Conservation (phyloP, 495 filamentous ascomycete species). For the Parachaetomium inaequale region DNA sequence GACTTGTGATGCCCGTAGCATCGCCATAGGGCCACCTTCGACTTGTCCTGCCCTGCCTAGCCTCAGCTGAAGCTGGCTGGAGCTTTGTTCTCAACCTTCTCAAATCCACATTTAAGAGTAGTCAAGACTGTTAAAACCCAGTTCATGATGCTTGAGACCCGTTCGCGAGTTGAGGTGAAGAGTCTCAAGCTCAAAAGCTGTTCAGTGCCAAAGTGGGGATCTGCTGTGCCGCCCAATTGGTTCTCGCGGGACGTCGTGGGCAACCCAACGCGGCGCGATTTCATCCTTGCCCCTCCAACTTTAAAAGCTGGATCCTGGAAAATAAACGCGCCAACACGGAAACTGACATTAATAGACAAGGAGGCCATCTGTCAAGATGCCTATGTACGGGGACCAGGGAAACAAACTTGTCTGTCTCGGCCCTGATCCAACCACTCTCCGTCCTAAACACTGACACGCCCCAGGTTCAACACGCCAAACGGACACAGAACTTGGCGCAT, state of each 20-base stretch:
- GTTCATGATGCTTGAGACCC: background rate
- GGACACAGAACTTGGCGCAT: conserved; percentile 81
- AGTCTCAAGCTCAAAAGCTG: background rate
- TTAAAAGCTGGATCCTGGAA: background rate
- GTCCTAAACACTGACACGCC: conserved; percentile 22
- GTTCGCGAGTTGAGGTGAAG: background rate
- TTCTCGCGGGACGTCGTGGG: background rate
- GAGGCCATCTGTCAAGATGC: conserved; percentile 21
- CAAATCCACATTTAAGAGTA: too few relatives aligned
- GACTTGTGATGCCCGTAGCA: too few relatives aligned
- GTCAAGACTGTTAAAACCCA: background rate
- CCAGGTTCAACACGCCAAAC: conserved; percentile 93
- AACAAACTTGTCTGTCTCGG: conserved; percentile 66
- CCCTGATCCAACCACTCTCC: conserved; percentile 9
- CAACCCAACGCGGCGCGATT: background rate
- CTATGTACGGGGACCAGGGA: conserved; percentile 88
- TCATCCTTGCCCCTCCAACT: background rate
- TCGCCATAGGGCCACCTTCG: too few relatives aligned
- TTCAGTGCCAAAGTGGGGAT: background rate
- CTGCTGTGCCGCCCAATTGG: background rate
- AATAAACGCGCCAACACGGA: background rate
- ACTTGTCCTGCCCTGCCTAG: too few relatives aligned
- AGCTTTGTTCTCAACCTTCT: too few relatives aligned
- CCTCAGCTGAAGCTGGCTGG: too few relatives aligned
- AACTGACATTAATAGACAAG: background rate